phyloP scores from a whole-genome alignment of 1,139 yeast species.

The Schwanniomyces etchellsii region DNA sequence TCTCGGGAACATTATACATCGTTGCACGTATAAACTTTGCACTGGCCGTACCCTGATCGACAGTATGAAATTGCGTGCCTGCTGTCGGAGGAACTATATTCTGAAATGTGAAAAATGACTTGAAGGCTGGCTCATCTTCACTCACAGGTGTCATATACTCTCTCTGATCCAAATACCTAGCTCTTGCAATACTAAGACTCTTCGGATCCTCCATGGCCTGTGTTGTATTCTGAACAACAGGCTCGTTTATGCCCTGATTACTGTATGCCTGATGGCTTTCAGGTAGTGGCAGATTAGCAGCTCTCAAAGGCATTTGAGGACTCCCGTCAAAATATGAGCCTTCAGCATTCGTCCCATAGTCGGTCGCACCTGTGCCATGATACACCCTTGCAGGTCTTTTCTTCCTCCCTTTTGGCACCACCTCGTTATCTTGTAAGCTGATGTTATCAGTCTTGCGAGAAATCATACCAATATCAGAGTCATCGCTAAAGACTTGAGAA shows the following conservation, averaged over 20 bases:
- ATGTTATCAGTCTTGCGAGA: too few species aligned
- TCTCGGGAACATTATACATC: conserved; percentile 78
- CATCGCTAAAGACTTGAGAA: too few species aligned
- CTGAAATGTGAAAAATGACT: conserved; percentile 62
- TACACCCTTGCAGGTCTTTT: conserved; percentile 44
- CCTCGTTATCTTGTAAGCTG: neutral
- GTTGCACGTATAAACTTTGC: conserved; percentile 76
- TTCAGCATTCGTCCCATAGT: conserved; percentile 7
- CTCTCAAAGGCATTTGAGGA: too few species aligned
- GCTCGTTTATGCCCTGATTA: too few species aligned
- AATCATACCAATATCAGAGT: too few species aligned
- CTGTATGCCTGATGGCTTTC: too few species aligned
- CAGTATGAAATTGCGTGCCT: conserved; percentile 61
- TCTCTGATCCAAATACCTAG: conserved; percentile 50
- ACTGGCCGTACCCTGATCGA: conserved; percentile 81
- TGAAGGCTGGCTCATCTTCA: conserved; percentile 17
- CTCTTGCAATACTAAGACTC: conserved; percentile 46
- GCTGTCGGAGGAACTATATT: conserved; percentile 80
- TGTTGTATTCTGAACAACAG: too few species aligned
- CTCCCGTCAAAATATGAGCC: neutral
- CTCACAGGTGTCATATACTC: conserved; percentile 30
- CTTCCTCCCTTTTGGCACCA: conserved; percentile 17
- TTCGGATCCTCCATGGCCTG: conserved; percentile 5
- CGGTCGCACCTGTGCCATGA: conserved; percentile 24
- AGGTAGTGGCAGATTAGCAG: too few species aligned